Percentiles rank a stretch among this genome's conserved stretches.
Conservation (phyloP, 1,284 basidiomycete species). For the Earliella scabrosa region DNA sequence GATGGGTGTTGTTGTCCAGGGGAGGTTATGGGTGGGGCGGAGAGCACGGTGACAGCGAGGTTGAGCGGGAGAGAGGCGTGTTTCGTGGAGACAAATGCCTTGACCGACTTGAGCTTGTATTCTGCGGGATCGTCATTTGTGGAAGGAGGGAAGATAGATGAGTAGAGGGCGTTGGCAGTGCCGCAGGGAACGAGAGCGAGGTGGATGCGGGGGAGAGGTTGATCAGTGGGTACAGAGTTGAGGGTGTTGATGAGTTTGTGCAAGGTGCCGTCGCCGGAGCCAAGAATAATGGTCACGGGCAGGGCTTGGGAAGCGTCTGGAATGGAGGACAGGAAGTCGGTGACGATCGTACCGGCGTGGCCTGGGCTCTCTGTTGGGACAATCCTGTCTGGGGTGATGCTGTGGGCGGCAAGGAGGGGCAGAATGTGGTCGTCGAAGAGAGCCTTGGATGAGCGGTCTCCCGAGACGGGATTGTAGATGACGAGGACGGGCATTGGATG, state of each 20-base stretch:
- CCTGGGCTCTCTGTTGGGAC: constrained; percentile 54
- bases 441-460: constrained; percentile 42
- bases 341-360: constrained; percentile 64
- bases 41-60: constrained; percentile 59
- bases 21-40: constrained; percentile 35
- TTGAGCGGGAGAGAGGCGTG: constrained; percentile 51
- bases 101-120: constrained; percentile 60
- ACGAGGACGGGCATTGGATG: constrained; percentile 38
- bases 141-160: constrained; percentile 57
- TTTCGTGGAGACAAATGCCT: constrained; percentile 45
- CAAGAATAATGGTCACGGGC: constrained; percentile 56
- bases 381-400: constrained; percentile 43
- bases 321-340: constrained; percentile 42
- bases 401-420: constrained; percentile 59
- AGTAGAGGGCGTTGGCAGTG: constrained; percentile 94
- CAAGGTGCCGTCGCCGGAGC: constrained; percentile 91
- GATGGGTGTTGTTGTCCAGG: constrained; percentile 11
- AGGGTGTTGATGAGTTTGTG: constrained; percentile 82
- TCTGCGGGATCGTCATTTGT: constrained; percentile 32
- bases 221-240: constrained; percentile 32
- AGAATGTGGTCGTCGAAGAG: constrained; percentile 66
- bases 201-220: constrained; percentile 31
- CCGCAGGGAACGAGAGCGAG: constrained; percentile 78
- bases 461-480: constrained; percentile 55
- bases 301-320: constrained; percentile 3